Conservation (phyloP, 768 basidiomycete genomes). For the Hericium coralloides region DNA sequence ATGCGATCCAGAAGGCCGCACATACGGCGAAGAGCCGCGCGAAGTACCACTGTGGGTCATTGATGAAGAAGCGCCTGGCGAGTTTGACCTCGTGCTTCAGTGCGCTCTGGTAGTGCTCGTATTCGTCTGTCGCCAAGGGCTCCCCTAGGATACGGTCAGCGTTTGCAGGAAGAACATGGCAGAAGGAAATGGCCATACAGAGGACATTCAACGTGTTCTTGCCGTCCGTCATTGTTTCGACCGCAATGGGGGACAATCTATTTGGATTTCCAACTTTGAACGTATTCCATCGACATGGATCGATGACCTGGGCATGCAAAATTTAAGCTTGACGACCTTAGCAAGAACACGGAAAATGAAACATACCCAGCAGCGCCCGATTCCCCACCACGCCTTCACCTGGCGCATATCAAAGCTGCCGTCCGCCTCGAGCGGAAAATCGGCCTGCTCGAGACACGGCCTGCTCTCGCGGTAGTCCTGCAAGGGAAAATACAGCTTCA, state of each 20-base stretch:
- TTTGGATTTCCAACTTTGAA: slow-evolving; percentile 1
- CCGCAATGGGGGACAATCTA: slow-evolving; percentile 4
- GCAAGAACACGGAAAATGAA: background rate
- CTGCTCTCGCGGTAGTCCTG: background rate
- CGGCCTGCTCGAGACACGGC: slow-evolving; percentile 8
- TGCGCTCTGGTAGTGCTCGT: background rate
- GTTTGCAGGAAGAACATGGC: too few relatives aligned
- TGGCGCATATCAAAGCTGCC: slow-evolving; percentile 9
- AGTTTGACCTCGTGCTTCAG: background rate
- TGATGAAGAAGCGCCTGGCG: background rate
- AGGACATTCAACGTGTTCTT: background rate
- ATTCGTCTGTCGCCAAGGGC: background rate
- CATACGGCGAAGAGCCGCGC: background rate
- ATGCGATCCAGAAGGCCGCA: background rate
- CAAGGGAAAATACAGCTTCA: slow-evolving; percentile 5
- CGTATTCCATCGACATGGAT: slow-evolving; percentile 9
- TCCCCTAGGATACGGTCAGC: too few relatives aligned
- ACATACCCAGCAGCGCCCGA: slow-evolving; percentile 5
- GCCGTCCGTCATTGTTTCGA: background rate
- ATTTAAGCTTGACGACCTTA: background rate
- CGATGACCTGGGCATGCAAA: slow-evolving; percentile 1
- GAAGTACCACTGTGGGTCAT: background rate
- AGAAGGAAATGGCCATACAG: background rate
- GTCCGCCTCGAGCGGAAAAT: slow-evolving; percentile 8
- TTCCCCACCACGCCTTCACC: slow-evolving; percentile 11